Conservation (phyloP, 345 rosid genomes). For the Ceriops decandra region DNA sequence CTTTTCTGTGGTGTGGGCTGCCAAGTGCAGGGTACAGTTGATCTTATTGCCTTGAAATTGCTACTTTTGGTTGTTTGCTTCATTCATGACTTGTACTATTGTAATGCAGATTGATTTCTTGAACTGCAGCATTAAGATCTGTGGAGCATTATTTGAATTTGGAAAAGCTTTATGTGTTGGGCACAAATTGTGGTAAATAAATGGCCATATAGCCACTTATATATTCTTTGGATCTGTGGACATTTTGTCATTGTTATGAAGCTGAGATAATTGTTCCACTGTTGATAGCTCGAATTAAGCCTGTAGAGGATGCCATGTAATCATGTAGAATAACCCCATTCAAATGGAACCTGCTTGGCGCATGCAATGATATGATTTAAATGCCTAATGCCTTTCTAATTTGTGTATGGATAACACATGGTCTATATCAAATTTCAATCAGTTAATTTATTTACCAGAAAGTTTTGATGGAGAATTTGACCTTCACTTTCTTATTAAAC, state of each 20-base stretch:
- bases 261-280: constrained; percentile 1
- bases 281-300: neutral
- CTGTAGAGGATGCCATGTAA: neutral
- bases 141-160: constrained; percentile 81
- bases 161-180: constrained; percentile 90
- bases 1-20: constrained; percentile 98
- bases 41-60: constrained; percentile 12
- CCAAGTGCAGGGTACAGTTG: constrained; percentile 81
- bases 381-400: neutral
- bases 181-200: constrained; percentile 88
- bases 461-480: neutral
- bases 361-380: neutral
- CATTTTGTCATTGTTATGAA: neutral
- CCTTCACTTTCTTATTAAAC: constrained; percentile 27
- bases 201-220: constrained; percentile 6
- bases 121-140: constrained; percentile 90
- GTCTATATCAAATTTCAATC: neutral
- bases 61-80: constrained; percentile 21
- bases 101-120: constrained; percentile 94
- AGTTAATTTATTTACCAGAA: neutral
- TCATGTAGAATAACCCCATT: neutral
- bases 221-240: neutral
- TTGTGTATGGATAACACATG: neutral
- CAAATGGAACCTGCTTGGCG: neutral
- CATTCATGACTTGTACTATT: constrained; percentile 51